These are phyloP conservation scores for Kwoniella dendrophila DNA, from an alignment of 768 basidiomycete species.

Conservation along the genomic window DNA sequence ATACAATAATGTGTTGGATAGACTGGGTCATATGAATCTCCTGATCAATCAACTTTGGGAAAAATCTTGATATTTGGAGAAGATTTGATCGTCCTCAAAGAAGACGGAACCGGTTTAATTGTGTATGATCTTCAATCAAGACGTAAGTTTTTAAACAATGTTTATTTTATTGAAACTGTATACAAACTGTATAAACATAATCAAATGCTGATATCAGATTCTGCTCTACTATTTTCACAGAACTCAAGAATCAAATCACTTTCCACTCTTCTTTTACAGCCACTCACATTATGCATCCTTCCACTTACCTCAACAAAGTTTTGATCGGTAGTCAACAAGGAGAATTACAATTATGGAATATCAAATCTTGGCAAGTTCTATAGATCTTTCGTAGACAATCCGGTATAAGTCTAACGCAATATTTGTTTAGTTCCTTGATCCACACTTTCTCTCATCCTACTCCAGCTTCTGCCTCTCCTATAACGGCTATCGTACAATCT, in stretches of 20 bases:
- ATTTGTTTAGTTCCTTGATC: constrained; percentile 68
- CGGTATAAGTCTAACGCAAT: neutral
- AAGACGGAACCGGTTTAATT: constrained; percentile 74
- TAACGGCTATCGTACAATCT: constrained; percentile 82
- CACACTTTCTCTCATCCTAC: constrained; percentile 69
- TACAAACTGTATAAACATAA: neutral
- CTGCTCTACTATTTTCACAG: constrained; percentile 55
- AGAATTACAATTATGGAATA: constrained; percentile 88
- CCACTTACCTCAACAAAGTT: constrained; percentile 95
- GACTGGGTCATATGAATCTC: constrained; percentile 23
- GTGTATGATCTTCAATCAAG: constrained; percentile 71
- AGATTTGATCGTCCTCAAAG: constrained; percentile 74
- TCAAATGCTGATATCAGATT: constrained; percentile 5
- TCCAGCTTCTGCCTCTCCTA: constrained; percentile 60
- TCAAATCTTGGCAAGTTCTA: constrained; percentile 69
- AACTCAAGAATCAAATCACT: constrained; percentile 67
- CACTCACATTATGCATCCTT: constrained; percentile 82
- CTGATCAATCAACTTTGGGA: constrained; percentile 58
- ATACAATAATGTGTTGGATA: neutral
- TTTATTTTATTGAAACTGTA: neutral
- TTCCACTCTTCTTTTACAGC: constrained; percentile 86
- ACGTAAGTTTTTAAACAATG: constrained; percentile 64
- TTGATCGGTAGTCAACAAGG: constrained; percentile 82
- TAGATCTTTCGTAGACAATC: constrained; percentile 1
- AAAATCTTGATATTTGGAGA: constrained; percentile 78